phyloP scores from a whole-genome alignment of 2,329 filamentous ascomycete genomes.

The Aspergillus pseudoglaucus region DNA sequence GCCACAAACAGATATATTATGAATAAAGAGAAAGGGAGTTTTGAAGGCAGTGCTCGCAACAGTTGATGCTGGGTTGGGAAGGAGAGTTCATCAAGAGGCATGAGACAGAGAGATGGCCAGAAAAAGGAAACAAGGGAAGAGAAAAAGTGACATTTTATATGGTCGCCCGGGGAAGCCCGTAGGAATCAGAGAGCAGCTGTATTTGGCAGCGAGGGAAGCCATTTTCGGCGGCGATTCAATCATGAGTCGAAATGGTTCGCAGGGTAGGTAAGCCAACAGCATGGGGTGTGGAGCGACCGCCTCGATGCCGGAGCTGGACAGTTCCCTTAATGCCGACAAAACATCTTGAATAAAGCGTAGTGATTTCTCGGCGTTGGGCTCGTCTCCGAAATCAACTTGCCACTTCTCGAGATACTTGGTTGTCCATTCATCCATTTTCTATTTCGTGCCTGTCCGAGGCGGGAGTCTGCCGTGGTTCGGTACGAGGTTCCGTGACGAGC shows the following conservation, averaged over 20 bases:
- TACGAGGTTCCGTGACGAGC: too few relatives aligned
- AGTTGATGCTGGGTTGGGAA: too few relatives aligned
- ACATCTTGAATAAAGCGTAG: background rate
- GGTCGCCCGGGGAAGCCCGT: background rate
- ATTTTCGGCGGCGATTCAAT: background rate
- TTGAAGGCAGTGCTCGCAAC: too few relatives aligned
- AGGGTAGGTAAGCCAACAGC: background rate
- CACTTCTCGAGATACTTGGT: background rate
- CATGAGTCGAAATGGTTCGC: background rate
- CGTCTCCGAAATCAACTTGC: background rate
- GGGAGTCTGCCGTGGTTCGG: too few relatives aligned
- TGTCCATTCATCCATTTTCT: background rate
- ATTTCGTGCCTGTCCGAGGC: too few relatives aligned
- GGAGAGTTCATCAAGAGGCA: too few relatives aligned
- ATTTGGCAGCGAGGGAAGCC: background rate
- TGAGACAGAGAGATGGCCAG: background rate
- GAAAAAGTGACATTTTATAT: background rate
- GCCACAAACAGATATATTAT: background rate
- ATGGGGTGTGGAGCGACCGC: background rate
- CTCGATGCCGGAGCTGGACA: too few relatives aligned
- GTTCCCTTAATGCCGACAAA: background rate
- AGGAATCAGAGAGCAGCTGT: background rate
- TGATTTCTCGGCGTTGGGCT: background rate
- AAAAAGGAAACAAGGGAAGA: background rate
- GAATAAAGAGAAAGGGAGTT: background rate